Evolutionary conservation across 2,329 filamentous ascomycete genomes (phyloP).

Genomic region (Calonectria ilicicola): DNA sequence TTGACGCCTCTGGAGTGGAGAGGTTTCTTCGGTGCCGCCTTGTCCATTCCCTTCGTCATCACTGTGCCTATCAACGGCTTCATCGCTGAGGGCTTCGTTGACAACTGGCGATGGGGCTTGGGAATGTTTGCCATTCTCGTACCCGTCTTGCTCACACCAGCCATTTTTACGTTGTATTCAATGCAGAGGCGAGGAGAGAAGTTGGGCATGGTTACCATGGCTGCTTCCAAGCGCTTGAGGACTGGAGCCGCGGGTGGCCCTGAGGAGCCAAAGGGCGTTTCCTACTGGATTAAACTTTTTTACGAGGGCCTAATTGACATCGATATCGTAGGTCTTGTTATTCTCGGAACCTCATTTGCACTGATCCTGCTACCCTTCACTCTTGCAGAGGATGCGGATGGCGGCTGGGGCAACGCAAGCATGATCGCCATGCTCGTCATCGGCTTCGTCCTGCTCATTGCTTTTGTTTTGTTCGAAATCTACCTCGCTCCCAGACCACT

Average conservation of each 20-base stretch:
- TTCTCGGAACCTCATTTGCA: not conserved
- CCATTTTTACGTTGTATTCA: not conserved
- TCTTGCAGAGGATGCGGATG: not conserved
- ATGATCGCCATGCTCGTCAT: not conserved
- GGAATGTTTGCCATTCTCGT: conserved; percentile 73
- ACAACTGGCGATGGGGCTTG: conserved; percentile 72
- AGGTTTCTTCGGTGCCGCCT: conserved; percentile 48
- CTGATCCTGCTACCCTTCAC: not conserved
- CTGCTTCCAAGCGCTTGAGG: not conserved
- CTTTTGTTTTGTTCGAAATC: not conserved
- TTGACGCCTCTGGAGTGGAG: conserved; percentile 52
- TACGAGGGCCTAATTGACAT: not conserved
- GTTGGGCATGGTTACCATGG: not conserved
- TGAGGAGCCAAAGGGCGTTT: not conserved
- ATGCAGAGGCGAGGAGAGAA: not conserved
- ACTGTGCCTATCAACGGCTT: conserved; percentile 56
- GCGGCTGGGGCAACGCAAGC: not conserved
- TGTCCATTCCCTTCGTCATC: conserved; percentile 19
- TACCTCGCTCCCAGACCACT: not conserved
- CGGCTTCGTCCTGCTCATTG: not conserved
- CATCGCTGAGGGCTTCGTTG: conserved; percentile 53
- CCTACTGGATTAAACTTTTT: not conserved
- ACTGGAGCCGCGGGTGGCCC: not conserved
- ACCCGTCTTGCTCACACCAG: conserved; percentile 60
- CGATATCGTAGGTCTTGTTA: not conserved